Conservation (phyloP, 2,329 filamentous ascomycete species). For the Atkinsonella texensis region DNA sequence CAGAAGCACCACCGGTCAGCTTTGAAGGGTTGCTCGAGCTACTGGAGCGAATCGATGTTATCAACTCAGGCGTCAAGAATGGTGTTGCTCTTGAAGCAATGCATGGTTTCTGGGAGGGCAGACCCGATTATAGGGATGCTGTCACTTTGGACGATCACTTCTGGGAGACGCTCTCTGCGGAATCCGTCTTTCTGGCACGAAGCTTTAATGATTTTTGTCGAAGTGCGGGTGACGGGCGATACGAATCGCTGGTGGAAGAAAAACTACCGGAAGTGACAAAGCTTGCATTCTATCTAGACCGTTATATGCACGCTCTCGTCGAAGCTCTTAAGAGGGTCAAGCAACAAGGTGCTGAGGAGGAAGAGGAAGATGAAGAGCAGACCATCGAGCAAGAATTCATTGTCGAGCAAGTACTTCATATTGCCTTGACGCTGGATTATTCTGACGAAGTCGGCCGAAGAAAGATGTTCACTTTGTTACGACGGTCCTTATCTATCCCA, state of each 20-base stretch:
- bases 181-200: conserved; percentile 79
- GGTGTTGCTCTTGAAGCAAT: conserved; percentile 90
- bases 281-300: conserved; percentile 75
- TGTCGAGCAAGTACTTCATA: conserved; percentile 87
- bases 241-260: conserved; percentile 68
- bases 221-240: conserved; percentile 58
- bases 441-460: conserved; percentile 92
- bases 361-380: conserved; percentile 61
- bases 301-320: conserved; percentile 60
- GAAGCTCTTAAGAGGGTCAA: conserved; percentile 49
- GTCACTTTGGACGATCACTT: conserved; percentile 62
- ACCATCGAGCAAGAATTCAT: conserved; percentile 89
- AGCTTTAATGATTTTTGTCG: conserved; percentile 93
- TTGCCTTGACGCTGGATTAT: conserved; percentile 85
- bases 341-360: conserved; percentile 41
- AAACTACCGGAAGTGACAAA: conserved; percentile 93
- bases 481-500: conserved; percentile 73
- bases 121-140: conserved; percentile 67
- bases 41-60: conserved; percentile 84
- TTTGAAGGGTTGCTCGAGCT: conserved; percentile 81
- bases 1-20: conserved; percentile 49
- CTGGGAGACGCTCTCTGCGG: conserved; percentile 71
- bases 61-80: conserved; percentile 79
- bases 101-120: conserved; percentile 90
- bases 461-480: conserved; percentile 88